Evolutionary conservation across 2,329 filamentous ascomycete genomes (phyloP).

Genomic region (Samsoniella hepiali): DNA sequence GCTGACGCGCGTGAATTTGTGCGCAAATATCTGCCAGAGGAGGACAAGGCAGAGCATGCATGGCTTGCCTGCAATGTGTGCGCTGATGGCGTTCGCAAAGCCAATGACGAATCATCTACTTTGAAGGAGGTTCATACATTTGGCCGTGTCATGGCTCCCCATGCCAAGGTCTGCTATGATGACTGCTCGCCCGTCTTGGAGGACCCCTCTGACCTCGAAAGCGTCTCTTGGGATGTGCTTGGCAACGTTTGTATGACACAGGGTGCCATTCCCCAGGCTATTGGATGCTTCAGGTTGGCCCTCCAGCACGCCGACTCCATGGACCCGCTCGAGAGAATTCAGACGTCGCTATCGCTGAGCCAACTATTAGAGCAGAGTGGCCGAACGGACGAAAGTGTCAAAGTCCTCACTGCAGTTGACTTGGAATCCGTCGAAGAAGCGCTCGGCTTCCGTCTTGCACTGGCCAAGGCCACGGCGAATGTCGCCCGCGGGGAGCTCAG

Average conservation of each 20-base stretch:
- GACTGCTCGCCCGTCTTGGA: slow-evolving; percentile 25
- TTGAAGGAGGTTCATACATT: slow-evolving; percentile 27
- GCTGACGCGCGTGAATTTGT: slow-evolving; percentile 24
- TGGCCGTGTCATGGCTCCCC: slow-evolving; percentile 27
- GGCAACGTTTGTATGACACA: slow-evolving; percentile 30
- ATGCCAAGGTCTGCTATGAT: slow-evolving; percentile 28
- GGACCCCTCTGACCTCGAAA: slow-evolving; percentile 27
- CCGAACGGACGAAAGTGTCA: slow-evolving; percentile 21
- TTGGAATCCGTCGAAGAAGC: slow-evolving; percentile 25
- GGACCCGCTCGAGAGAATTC: slow-evolving; percentile 23
- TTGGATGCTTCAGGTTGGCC: slow-evolving; percentile 28
- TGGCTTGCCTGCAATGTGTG: slow-evolving; percentile 28
- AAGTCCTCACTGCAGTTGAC: slow-evolving; percentile 25
- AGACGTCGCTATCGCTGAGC: slow-evolving; percentile 25
- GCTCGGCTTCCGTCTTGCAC: slow-evolving; percentile 25
- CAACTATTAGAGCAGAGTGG: slow-evolving; percentile 24
- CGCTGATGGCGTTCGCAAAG: slow-evolving; percentile 24
- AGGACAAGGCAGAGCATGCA: slow-evolving; percentile 24
- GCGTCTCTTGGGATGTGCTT: slow-evolving; percentile 38
- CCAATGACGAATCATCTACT: slow-evolving; percentile 22
- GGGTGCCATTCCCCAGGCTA: slow-evolving; percentile 25
- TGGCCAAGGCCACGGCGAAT: slow-evolving; percentile 25
- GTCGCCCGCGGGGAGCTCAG: slow-evolving; percentile 24
- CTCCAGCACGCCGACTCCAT: slow-evolving; percentile 21
- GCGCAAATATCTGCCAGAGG: slow-evolving; percentile 22